Conservation (phyloP, 2,329 filamentous ascomycete species). For the Byssoonygena ceratinophila region DNA sequence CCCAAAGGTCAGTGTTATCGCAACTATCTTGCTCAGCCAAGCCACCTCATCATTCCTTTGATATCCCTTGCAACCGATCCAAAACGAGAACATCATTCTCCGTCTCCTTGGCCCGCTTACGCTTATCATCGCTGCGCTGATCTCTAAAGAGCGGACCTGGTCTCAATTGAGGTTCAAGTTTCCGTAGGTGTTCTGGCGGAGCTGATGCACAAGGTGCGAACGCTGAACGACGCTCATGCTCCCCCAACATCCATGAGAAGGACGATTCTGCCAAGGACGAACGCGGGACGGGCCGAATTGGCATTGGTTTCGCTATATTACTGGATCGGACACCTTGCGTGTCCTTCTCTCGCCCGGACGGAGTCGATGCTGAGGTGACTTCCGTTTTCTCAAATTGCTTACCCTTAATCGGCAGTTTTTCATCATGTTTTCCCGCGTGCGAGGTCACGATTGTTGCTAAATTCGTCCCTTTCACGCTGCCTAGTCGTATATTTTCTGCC, state of each 20-base stretch:
- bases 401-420: background rate
- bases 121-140: constrained; percentile 19
- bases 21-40: background rate
- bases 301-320: constrained; percentile 18
- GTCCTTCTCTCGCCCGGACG: background rate
- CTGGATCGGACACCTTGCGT: constrained; percentile 2
- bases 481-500: constrained; percentile 4
- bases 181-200: constrained; percentile 31
- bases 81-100: constrained; percentile 32
- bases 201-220: constrained; percentile 39
- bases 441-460: background rate
- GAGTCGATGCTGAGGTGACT: background rate
- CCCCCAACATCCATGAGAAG: constrained; percentile 44
- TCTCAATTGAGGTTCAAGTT: background rate
- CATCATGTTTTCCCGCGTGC: background rate
- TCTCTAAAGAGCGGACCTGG: constrained; percentile 23
- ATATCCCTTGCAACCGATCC: constrained; percentile 20
- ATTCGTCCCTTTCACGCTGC: background rate
- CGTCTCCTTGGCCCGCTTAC: constrained; percentile 24
- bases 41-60: constrained; percentile 3
- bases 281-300: constrained; percentile 24
- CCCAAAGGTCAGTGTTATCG: background rate
- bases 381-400: background rate
- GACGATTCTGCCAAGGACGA: constrained; percentile 38
- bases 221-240: constrained; percentile 34